These are phyloP conservation scores for Canavalia ensiformis DNA, from an alignment of 306 rosid species.

Conservation along the genomic window DNA sequence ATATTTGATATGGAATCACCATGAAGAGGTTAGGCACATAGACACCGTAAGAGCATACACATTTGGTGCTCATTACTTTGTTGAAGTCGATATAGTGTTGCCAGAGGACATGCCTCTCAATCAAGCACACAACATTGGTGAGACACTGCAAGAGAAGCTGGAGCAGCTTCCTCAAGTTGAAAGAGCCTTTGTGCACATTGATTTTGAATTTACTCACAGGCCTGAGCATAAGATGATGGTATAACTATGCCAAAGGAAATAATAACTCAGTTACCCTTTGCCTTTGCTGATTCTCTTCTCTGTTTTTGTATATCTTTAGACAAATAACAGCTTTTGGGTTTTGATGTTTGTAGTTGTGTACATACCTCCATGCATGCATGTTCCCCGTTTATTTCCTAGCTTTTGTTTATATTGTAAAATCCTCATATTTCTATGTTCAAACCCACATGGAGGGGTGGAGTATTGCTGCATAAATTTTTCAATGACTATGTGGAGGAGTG, in stretches of 20 bases:
- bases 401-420: too few species aligned
- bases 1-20: constrained; percentile 74
- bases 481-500: too few species aligned
- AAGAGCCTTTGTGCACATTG: constrained; percentile 72
- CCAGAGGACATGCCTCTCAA: constrained; percentile 63
- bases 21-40: constrained; percentile 61
- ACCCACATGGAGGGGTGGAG: too few species aligned
- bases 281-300: background rate
- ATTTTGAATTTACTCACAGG: constrained; percentile 68
- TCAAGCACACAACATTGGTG: constrained; percentile 71
- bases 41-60: constrained; percentile 80
- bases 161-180: constrained; percentile 74
- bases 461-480: too few species aligned
- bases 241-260: constrained; percentile 36
- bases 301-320: too few species aligned
- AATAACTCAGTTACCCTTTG: too few species aligned
- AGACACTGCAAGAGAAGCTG: constrained; percentile 65
- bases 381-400: too few species aligned
- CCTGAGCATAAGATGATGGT: constrained; percentile 66
- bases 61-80: constrained; percentile 68
- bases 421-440: too few species aligned
- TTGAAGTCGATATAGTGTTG: constrained; percentile 71
- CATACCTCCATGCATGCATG: too few species aligned
- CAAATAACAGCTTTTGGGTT: too few species aligned
- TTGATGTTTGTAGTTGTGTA: too few species aligned